Evolutionary conservation across 2,329 filamentous ascomycete genomes (phyloP), one percentile per base, ranked within the genome.

Genomic region (Neonectria sp.): DNA sequence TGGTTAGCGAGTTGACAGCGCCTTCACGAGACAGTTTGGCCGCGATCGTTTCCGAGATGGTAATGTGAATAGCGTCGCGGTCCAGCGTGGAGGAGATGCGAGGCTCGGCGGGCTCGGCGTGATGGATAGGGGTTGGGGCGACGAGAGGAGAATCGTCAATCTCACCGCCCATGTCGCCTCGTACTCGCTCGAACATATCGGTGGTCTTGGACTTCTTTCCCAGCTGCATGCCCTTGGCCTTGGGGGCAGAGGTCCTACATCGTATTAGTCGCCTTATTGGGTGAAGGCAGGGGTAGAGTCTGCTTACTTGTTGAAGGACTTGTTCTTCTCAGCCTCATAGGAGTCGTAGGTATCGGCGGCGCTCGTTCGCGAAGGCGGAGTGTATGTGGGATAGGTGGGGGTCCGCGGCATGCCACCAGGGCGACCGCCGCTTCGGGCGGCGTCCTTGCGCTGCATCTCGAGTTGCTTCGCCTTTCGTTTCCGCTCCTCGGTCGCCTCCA

Each of bases 391-490:
- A 81, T 97, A 98, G 65, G 91, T 89, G 40, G 95, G 94, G 58
- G 94, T 89, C 74, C 95, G 90, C 53, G 93, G 91, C 75, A 89
- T 86, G 63, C 86, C 82, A 70, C 86, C 84, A 73, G 66, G 61
- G 24, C 74, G 73, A 64, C 94, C 91, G 55, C 91, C 91, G 76
- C 86, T 91, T 74, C 95, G 91, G 70, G 94, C 93, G 76, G 95
- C 92, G 80, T 99, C 97, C 85, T 98, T 99, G 80, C 96, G 93
- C 85, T 99, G 96, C 90, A 99, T 93, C 83, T 99, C 97, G 77
- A 99, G 88, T 83, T 99, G 96, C 87, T 98, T 99, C 59, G 96
- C 97, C 84, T 98, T 98, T 76, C 95, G 90, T 87, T 99, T 99
- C 79, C 97, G 93, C 86, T 99, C 96, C 81, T 99, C 96, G 61